Percentiles rank a stretch among this genome's conserved stretches.
Conservation (phyloP, 2,329 filamentous ascomycete genomes). For the Aspergillus quadricinctus region DNA sequence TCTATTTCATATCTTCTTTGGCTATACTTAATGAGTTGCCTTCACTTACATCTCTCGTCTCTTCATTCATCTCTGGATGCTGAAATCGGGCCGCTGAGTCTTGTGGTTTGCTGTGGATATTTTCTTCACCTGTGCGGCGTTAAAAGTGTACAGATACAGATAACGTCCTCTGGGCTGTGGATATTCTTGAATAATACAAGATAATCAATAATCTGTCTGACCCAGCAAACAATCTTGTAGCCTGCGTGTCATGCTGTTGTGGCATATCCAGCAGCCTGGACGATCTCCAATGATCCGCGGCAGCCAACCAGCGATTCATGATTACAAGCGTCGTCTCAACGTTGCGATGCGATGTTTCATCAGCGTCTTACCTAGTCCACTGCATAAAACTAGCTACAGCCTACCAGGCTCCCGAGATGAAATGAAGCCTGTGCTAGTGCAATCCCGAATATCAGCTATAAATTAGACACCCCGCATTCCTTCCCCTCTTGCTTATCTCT, state of each 20-base stretch:
- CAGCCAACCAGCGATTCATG: neutral
- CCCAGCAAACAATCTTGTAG: too few species aligned
- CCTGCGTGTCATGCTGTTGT: too few species aligned
- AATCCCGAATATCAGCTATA: neutral
- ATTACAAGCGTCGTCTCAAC: neutral
- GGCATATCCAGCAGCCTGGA: too few species aligned
- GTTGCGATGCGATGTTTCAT: neutral
- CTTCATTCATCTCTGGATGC: neutral
- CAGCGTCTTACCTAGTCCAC: neutral
- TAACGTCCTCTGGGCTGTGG: neutral
- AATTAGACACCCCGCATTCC: neutral
- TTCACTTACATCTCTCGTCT: neutral
- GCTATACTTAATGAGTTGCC: conserved; percentile 1
- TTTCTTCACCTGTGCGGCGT: neutral
- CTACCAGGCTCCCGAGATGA: neutral
- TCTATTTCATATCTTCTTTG: conserved; percentile 8
- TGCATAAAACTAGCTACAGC: neutral
- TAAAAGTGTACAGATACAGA: neutral
- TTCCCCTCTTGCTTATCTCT: neutral
- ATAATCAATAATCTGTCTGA: neutral
- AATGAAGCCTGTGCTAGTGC: neutral
- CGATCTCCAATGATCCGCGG: too few species aligned
- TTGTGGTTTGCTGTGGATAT: neutral
- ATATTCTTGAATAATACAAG: neutral
- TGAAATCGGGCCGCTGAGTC: neutral